A percentile compares a stretch with the other conserved stretches of the same genome.
These are phyloP conservation scores for Sporothrix brasiliensis DNA, from an alignment of 2,329 filamentous ascomycete genomes.

Conservation along the genomic window DNA sequence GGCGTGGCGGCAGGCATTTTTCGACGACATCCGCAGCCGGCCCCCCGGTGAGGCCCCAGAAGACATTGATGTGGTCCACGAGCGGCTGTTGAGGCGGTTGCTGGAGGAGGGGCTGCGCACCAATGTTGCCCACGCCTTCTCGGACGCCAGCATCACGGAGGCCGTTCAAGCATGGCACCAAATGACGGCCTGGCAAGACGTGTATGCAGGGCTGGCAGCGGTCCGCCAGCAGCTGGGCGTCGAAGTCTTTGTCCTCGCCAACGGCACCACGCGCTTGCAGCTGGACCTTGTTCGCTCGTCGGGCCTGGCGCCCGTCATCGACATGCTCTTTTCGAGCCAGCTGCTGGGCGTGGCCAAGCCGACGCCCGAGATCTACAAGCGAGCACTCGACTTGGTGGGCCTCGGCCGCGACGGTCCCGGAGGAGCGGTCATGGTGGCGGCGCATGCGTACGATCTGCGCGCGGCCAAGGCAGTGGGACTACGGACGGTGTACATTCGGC, in stretches of 20 bases:
- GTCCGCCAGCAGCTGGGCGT: neutral
- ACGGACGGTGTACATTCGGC: conserved; percentile 55
- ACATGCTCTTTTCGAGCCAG: conserved; percentile 57
- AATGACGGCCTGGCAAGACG: conserved; percentile 5
- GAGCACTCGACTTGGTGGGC: conserved; percentile 50
- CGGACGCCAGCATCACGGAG: neutral
- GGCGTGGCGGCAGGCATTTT: conserved; percentile 56
- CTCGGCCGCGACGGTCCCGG: conserved; percentile 43
- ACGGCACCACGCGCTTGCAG: conserved; percentile 48
- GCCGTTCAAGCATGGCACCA: conserved; percentile 14
- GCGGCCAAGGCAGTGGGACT: conserved; percentile 54
- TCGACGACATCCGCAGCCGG: conserved; percentile 49
- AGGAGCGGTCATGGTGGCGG: conserved; percentile 57
- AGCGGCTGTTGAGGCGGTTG: conserved; percentile 43
- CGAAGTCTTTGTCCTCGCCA: conserved; percentile 22
- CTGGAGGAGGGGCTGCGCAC: neutral
- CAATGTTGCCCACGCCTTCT: neutral
- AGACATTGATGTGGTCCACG: conserved; percentile 56
- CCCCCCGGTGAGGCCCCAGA: conserved; percentile 45
- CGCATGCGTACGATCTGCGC: conserved; percentile 57
- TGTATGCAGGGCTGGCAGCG: neutral
- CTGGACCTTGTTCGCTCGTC: conserved; percentile 55
- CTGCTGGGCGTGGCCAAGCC: conserved; percentile 56
- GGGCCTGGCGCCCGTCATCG: conserved; percentile 47
- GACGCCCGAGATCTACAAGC: conserved; percentile 50